Percentiles rank a stretch among this genome's conserved stretches.
These are phyloP conservation scores for Salicornia ramosissima DNA, from an alignment of 148 eudicot genomes.

Conservation along the genomic window DNA sequence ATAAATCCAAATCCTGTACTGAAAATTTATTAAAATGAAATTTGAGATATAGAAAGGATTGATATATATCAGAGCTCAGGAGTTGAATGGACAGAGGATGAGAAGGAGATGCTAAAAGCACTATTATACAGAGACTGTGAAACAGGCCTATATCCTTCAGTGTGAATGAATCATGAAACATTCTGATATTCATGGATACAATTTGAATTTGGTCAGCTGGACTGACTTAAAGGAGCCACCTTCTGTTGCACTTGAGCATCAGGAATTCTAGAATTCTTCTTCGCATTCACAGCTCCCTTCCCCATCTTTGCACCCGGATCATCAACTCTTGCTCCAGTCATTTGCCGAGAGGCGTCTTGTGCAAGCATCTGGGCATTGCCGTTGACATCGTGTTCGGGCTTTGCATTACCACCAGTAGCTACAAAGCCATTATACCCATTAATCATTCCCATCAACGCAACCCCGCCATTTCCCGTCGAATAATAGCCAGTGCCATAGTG, in stretches of 20 bases:
- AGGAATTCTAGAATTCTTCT: slow-evolving; percentile 23
- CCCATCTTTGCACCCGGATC: slow-evolving; percentile 16
- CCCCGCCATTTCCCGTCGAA: slow-evolving; percentile 43
- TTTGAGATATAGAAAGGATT: slow-evolving; percentile 19
- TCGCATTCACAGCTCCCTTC: slow-evolving; percentile 21
- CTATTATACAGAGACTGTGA: slow-evolving; percentile 34
- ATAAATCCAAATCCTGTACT: slow-evolving; percentile 32
- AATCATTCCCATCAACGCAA: slow-evolving; percentile 32
- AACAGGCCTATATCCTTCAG: slow-evolving; percentile 32
- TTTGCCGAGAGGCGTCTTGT: neutral
- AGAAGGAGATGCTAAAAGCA: slow-evolving; percentile 19
- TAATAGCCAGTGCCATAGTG: slow-evolving; percentile 43
- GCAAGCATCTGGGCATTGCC: slow-evolving; percentile 18
- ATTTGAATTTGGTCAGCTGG: slow-evolving; percentile 31
- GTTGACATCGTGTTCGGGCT: slow-evolving; percentile 6
- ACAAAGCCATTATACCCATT: slow-evolving; percentile 12
- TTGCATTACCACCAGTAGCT: slow-evolving; percentile 18
- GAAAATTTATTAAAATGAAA: slow-evolving; percentile 28
- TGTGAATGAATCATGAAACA: slow-evolving; percentile 36
- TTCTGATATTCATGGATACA: slow-evolving; percentile 21
- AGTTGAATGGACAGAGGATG: slow-evolving; percentile 16
- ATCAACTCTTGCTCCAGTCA: slow-evolving; percentile 18
- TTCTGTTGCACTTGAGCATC: slow-evolving; percentile 18
- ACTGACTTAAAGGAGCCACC: slow-evolving; percentile 26
- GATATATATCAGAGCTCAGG: slow-evolving; percentile 20